Evolutionary conservation across 2,329 filamentous ascomycete species (phyloP).

Genomic region (Paracorniculantispora psalliotae): DNA sequence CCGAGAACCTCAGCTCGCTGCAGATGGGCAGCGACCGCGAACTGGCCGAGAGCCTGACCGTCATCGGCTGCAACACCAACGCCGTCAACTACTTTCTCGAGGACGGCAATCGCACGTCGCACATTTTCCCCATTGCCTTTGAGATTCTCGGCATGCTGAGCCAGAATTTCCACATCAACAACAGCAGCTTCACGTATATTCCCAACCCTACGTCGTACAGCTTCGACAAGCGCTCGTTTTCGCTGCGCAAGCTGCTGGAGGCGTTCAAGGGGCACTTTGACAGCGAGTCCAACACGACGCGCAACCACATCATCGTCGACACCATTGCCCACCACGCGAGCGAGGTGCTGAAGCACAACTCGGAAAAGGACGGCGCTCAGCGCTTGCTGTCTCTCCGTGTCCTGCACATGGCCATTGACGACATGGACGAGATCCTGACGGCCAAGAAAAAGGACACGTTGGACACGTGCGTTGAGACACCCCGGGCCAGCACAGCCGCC

Average conservation of each 20-base stretch:
- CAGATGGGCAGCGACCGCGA: slow-evolving; percentile 46
- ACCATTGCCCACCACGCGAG: slow-evolving; percentile 24
- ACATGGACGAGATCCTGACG: slow-evolving; percentile 40
- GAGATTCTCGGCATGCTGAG: slow-evolving; percentile 56
- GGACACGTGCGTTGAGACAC: neutral
- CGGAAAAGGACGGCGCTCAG: slow-evolving; percentile 19
- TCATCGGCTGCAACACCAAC: slow-evolving; percentile 50
- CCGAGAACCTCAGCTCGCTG: slow-evolving; percentile 38
- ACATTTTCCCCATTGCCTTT: slow-evolving; percentile 53
- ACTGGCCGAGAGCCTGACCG: slow-evolving; percentile 46
- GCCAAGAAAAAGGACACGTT: slow-evolving; percentile 21
- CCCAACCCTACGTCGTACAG: slow-evolving; percentile 51
- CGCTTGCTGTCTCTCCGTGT: slow-evolving; percentile 33
- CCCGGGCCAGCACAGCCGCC: neutral
- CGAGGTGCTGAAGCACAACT: slow-evolving; percentile 20
- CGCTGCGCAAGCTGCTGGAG: slow-evolving; percentile 36
- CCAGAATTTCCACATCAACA: slow-evolving; percentile 43
- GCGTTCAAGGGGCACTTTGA: slow-evolving; percentile 32
- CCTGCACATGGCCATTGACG: slow-evolving; percentile 37
- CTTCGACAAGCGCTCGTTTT: slow-evolving; percentile 49
- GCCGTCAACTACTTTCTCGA: slow-evolving; percentile 41
- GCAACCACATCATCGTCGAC: slow-evolving; percentile 21
- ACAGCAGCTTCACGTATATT: slow-evolving; percentile 47
- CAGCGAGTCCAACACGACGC: slow-evolving; percentile 14
- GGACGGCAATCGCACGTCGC: slow-evolving; percentile 35